These are phyloP conservation scores for Debaryomyces udenii DNA, from an alignment of 1,139 yeast species.

Conservation along the genomic window DNA sequence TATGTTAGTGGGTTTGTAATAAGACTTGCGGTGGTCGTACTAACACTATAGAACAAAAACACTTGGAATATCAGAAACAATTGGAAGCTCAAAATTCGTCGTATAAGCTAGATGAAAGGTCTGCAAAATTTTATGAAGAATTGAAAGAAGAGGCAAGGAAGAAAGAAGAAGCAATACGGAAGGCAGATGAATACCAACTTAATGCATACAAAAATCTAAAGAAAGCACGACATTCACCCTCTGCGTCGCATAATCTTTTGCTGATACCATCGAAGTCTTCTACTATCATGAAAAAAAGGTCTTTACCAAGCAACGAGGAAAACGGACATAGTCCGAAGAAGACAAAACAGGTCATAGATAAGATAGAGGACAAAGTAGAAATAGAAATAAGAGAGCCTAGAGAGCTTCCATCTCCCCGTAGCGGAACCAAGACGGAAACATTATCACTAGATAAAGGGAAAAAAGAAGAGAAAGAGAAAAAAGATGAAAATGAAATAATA, in stretches of 20 bases:
- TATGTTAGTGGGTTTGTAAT: conserved; percentile 19
- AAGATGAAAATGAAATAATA: neutral
- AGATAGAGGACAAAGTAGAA: too few species aligned
- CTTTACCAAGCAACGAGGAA: too few species aligned
- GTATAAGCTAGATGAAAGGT: conserved; percentile 36
- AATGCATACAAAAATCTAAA: conserved; percentile 16
- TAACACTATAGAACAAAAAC: conserved; percentile 27
- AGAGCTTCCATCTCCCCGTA: too few species aligned
- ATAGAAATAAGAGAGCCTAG: too few species aligned
- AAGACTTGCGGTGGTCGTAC: conserved; percentile 7
- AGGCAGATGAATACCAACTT: conserved; percentile 16
- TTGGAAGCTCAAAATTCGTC: conserved; percentile 42
- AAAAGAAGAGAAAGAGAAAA: neutral
- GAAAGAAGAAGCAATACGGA: conserved; percentile 17
- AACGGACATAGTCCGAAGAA: neutral
- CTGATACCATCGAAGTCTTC: conserved; percentile 1
- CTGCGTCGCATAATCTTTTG: neutral
- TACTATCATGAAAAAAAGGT: neutral
- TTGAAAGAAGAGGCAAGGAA: conserved; percentile 22
- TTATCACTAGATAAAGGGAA: too few species aligned
- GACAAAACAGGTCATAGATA: neutral
- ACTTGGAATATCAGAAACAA: conserved; percentile 36
- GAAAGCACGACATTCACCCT: conserved; percentile 6
- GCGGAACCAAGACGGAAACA: too few species aligned
- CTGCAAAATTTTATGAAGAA: conserved; percentile 30